phyloP scores from a whole-genome alignment of 2,329 filamentous ascomycete species.

The Sarocladium brachiariae region DNA sequence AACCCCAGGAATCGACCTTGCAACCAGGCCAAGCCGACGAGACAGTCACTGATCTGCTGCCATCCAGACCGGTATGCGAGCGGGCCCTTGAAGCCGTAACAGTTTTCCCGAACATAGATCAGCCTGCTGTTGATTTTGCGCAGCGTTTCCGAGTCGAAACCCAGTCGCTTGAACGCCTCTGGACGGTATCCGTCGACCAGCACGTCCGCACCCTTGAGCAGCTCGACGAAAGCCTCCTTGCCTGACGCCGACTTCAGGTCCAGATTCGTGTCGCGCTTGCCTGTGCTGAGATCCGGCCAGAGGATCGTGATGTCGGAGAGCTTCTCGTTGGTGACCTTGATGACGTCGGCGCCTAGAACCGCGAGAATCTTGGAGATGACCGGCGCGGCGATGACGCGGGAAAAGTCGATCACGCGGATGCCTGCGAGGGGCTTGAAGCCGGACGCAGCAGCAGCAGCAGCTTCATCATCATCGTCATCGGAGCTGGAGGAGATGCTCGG shows the following conservation, averaged over 20 bases:
- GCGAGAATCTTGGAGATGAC: slow-evolving; percentile 34
- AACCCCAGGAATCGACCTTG: no score
- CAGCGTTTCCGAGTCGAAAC: slow-evolving; percentile 31
- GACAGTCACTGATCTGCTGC: slow-evolving; percentile 43
- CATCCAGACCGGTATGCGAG: slow-evolving; percentile 40
- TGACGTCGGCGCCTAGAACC: slow-evolving; percentile 38
- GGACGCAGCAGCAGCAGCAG: slow-evolving; percentile 33
- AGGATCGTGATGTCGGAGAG: slow-evolving; percentile 32
- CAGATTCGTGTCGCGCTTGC: slow-evolving; percentile 39
- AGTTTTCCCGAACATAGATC: slow-evolving; percentile 43
- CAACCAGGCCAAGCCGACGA: no score
- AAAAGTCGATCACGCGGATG: slow-evolving; percentile 40
- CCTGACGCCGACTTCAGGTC: slow-evolving; percentile 37
- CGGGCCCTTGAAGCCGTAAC: slow-evolving; percentile 44
- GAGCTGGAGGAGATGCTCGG: slow-evolving; percentile 24
- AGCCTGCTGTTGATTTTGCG: slow-evolving; percentile 16
- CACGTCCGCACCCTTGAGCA: slow-evolving; percentile 42
- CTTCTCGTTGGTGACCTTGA: slow-evolving; percentile 33
- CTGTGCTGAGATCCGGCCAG: slow-evolving; percentile 40
- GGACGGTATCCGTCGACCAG: slow-evolving; percentile 44
- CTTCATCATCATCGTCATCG: no score
- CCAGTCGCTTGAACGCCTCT: slow-evolving; percentile 37
- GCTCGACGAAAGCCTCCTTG: slow-evolving; percentile 42
- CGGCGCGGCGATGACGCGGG: slow-evolving; percentile 41
- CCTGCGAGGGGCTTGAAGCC: slow-evolving; percentile 35